Percentiles rank a stretch among this genome's conserved stretches.
Evolutionary conservation across 805 yeast species (phyloP).

Genomic region (Grigorovia transvaalensis): DNA sequence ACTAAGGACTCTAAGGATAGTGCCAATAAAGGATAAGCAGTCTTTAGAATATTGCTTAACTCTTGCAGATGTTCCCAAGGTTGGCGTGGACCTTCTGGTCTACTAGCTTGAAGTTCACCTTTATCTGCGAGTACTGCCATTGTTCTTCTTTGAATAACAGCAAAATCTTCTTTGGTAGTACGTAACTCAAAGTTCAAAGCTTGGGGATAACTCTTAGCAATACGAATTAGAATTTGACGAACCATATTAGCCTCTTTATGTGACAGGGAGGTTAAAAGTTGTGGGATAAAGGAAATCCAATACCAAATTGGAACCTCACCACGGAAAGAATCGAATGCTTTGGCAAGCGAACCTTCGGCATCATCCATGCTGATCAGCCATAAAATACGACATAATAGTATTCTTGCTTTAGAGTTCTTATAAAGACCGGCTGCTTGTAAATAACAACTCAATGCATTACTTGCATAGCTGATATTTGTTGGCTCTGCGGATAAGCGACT

Average conservation of each 20-base stretch:
- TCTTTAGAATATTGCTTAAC: conserved; percentile 87
- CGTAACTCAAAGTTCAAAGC: conserved; percentile 93
- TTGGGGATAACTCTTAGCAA: conserved; percentile 95
- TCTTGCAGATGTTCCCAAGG: conserved; percentile 93
- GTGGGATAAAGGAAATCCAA: conserved; percentile 97
- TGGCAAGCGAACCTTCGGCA: conserved; percentile 63
- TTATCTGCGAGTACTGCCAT: conserved; percentile 34
- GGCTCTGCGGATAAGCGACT: conserved; percentile 76
- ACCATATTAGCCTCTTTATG: conserved; percentile 87
- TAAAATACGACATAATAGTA: conserved; percentile 74
- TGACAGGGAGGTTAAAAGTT: conserved; percentile 76
- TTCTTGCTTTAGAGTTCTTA: conserved; percentile 84
- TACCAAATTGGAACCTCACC: conserved; percentile 99
- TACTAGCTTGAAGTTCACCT: conserved; percentile 10
- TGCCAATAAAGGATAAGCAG: conserved; percentile 91
- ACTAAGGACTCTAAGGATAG: conserved; percentile 88
- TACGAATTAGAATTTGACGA: conserved; percentile 75
- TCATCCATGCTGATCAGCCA: conserved; percentile 94
- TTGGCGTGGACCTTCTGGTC: conserved; percentile 37
- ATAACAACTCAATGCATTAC: conserved; percentile 91
- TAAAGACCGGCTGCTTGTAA: conserved; percentile 95
- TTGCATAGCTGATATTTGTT: conserved; percentile 70
- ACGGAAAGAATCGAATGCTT: conserved; percentile 81
- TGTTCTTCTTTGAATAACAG: conserved; percentile 74
- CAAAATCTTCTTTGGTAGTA: conserved; percentile 89